phyloP scores from a whole-genome alignment of 345 rosid genomes.

The Camelina laxa region DNA sequence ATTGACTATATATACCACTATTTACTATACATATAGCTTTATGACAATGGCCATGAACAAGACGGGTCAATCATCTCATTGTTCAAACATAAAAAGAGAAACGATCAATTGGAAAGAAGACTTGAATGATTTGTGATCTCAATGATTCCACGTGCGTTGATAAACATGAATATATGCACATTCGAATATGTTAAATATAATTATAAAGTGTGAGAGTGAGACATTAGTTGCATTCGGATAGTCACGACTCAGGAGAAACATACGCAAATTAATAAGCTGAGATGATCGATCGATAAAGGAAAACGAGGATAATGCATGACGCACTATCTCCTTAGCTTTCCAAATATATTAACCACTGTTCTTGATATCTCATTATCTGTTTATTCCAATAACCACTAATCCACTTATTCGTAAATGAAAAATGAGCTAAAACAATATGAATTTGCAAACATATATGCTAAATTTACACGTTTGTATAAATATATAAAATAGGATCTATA shows the following conservation, averaged over 20 bases:
- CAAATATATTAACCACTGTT: constrained; percentile 25
- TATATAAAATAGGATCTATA: neutral
- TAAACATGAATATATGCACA: constrained; percentile 6
- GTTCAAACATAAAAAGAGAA: constrained; percentile 26
- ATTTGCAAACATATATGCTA: neutral
- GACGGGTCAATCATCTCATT: constrained; percentile 21
- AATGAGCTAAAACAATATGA: constrained; percentile 1
- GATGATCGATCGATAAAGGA: constrained; percentile 11
- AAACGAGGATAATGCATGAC: constrained; percentile 42
- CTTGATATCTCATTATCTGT: constrained; percentile 29
- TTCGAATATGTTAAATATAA: neutral
- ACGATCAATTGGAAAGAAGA: constrained; percentile 25
- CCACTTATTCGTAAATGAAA: neutral
- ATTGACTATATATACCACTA: constrained; percentile 19
- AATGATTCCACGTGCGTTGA: constrained; percentile 35
- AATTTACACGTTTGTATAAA: neutral
- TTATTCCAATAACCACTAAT: constrained; percentile 38
- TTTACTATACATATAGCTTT: constrained; percentile 39
- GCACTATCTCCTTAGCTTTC: constrained; percentile 42
- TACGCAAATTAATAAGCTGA: constrained; percentile 4
- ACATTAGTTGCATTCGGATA: constrained; percentile 23
- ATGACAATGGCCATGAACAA: constrained; percentile 44
- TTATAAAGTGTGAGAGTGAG: neutral
- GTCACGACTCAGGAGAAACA: constrained; percentile 31
- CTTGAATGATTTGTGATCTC: constrained; percentile 36